Conservation (phyloP, 345 rosid genomes). For the Aegle marmelos region DNA sequence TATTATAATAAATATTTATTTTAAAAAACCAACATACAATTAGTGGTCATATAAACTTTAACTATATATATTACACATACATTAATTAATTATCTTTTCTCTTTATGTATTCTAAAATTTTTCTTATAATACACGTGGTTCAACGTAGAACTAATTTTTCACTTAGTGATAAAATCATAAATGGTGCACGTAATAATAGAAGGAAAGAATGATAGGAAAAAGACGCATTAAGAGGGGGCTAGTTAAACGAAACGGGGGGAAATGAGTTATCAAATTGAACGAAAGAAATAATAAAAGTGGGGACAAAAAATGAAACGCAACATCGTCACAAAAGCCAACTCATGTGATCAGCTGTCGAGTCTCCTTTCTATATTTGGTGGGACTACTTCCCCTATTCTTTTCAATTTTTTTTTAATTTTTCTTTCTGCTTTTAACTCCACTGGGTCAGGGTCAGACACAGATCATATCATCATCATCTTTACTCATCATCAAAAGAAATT, state of each 20-base stretch:
- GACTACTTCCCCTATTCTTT: background rate
- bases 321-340: slow-evolving; percentile 8
- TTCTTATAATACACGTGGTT: too few relatives aligned
- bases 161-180: too few relatives aligned
- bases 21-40: too few relatives aligned
- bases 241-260: background rate
- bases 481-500: background rate
- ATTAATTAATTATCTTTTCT: too few relatives aligned
- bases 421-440: background rate
- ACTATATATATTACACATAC: too few relatives aligned
- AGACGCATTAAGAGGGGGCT: background rate
- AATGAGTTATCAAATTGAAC: slow-evolving; percentile 21
- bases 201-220: too few relatives aligned
- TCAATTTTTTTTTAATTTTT: background rate
- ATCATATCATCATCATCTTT: background rate
- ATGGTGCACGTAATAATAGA: too few relatives aligned
- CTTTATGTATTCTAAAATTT: too few relatives aligned
- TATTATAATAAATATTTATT: too few relatives aligned
- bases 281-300: too few relatives aligned
- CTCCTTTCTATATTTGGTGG: background rate
- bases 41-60: too few relatives aligned
- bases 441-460: background rate
- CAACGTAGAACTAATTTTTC: too few relatives aligned
- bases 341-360: slow-evolving; percentile 20
- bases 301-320: background rate